Conservation (phyloP, 163 green algal genomes). For the Scenedesmus sp. region DNA sequence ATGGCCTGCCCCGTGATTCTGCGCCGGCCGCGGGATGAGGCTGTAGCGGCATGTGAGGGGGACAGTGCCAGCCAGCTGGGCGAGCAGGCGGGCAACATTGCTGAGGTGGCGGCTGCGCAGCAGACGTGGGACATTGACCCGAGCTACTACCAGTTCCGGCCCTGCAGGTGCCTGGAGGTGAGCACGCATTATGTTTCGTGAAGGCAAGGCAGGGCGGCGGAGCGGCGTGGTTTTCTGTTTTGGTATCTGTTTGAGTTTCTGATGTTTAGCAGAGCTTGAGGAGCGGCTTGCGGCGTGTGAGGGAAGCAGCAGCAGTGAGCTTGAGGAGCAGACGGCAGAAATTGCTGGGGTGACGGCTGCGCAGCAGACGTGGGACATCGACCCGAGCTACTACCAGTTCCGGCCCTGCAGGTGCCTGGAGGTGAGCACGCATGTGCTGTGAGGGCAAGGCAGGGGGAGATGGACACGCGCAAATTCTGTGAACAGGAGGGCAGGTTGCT, state of each 20-base stretch:
- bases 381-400: conserved; percentile 47
- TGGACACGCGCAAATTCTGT: too few relatives aligned
- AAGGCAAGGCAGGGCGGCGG: too few relatives aligned
- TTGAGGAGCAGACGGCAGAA: neutral
- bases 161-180: conserved; percentile 44
- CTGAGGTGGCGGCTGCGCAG: neutral
- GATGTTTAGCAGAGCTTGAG: too few relatives aligned
- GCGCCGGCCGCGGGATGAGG: neutral
- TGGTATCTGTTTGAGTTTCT: too few relatives aligned
- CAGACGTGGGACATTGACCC: conserved; percentile 39
- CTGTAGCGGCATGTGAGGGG: conserved; percentile 3
- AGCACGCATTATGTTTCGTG: neutral
- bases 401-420: conserved; percentile 21
- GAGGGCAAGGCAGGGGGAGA: too few relatives aligned
- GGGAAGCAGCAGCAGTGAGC: too few relatives aligned
- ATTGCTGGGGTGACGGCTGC: neutral
- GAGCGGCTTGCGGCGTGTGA: too few relatives aligned
- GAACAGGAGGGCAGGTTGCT: too few relatives aligned
- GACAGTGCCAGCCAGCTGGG: neutral
- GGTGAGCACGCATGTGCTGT: neutral
- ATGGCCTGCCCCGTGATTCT: conserved; percentile 29
- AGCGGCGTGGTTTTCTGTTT: too few relatives aligned
- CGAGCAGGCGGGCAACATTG: conserved; percentile 21
- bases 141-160: conserved; percentile 31
- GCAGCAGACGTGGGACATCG: conserved; percentile 26